Evolutionary conservation across 2,329 filamentous ascomycete species (phyloP).

Genomic region (Colletotrichum euphorbiae): DNA sequence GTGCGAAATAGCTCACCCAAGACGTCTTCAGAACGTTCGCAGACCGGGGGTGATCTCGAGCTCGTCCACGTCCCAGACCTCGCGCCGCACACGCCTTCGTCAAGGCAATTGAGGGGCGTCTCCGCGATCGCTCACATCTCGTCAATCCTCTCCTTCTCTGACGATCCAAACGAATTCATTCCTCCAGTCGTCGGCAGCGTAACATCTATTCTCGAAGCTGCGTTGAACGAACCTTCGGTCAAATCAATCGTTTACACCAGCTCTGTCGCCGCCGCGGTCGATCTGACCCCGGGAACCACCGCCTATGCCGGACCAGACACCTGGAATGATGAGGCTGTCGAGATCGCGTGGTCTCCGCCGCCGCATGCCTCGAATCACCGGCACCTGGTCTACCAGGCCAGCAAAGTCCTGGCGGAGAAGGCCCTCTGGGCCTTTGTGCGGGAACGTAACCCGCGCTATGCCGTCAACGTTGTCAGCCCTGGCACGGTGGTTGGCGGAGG

Average conservation of each 20-base stretch:
- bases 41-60: not conserved
- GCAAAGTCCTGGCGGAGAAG: not conserved
- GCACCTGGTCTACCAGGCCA: constrained; percentile 1
- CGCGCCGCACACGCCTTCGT: not conserved
- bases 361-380: not conserved
- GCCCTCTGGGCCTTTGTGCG: not conserved
- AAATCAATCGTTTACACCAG: not conserved
- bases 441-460: not conserved
- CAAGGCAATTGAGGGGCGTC: not conserved
- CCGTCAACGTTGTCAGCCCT: not conserved
- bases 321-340: not conserved
- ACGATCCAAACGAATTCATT: too few species aligned
- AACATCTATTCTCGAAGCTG: too few species aligned
- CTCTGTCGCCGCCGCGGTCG: not conserved
- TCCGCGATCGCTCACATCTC: too few species aligned
- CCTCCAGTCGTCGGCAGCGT: too few species aligned
- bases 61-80: not conserved
- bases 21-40: not conserved
- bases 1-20: not conserved
- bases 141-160: too few species aligned
- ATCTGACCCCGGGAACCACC: not conserved
- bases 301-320: not conserved
- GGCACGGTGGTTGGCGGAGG: not conserved
- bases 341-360: not conserved
- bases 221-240: not conserved